Percentiles rank a stretch among this genome's conserved stretches.
Evolutionary conservation across 2,329 filamentous ascomycete genomes (phyloP).

Genomic region (Neofusicoccum sp.): DNA sequence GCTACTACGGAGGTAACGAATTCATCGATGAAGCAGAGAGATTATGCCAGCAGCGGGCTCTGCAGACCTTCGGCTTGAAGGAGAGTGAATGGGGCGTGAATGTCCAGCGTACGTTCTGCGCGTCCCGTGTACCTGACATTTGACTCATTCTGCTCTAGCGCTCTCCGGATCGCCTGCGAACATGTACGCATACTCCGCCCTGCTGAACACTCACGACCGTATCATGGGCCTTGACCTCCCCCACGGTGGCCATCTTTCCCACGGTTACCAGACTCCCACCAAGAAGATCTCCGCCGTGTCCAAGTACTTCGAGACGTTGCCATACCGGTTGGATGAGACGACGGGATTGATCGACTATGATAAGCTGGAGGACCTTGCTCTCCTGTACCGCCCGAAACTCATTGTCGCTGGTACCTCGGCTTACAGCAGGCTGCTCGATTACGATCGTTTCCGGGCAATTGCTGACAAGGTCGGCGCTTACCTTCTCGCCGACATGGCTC

Average conservation of each 20-base stretch:
- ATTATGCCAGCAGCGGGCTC: conserved; percentile 90
- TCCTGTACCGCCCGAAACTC: conserved; percentile 93
- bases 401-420: conserved; percentile 96
- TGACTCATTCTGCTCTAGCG: conserved; percentile 50
- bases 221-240: conserved; percentile 97
- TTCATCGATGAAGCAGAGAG: conserved; percentile 96
- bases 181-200: conserved; percentile 84
- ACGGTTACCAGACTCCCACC: conserved; percentile 94
- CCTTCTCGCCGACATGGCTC: conserved; percentile 96
- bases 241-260: conserved; percentile 92
- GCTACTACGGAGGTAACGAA: conserved; percentile 99
- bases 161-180: conserved; percentile 79
- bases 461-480: conserved; percentile 93
- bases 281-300: conserved; percentile 88
- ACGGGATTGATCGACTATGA: conserved; percentile 99
- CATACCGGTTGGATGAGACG: conserved; percentile 85
- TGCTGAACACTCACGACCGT: conserved; percentile 89
- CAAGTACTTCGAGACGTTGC: conserved; percentile 99
- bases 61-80: conserved; percentile 87
- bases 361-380: conserved; percentile 83
- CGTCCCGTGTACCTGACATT: conserved; percentile 25
- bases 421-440: conserved; percentile 98
- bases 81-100: conserved; percentile 96
- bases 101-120: conserved; percentile 69
- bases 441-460: conserved; percentile 93